Evolutionary conservation across 257 asterid species (phyloP), one percentile per base, ranked within the genome.

Genomic region (Agastache rugosa): DNA sequence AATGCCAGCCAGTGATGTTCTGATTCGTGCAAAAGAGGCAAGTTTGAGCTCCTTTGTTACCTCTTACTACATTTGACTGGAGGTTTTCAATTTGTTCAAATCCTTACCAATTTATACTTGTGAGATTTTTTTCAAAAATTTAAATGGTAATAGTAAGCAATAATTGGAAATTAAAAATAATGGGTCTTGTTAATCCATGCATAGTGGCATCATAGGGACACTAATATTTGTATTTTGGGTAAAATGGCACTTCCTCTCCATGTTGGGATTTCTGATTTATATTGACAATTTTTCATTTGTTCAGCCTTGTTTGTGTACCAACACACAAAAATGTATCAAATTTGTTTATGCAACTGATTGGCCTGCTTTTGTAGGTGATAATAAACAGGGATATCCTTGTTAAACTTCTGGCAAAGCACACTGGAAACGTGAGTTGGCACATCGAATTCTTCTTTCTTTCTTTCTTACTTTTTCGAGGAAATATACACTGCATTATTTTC

Each of bases 11-110:
- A 94, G 96, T 75, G 97, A 94, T 75, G 97, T 94, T 75, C 73
- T 81, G 51, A 88, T 91, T 77, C 95, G 95, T 63, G 97, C 97
- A 35, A 90, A 81, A 85, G 96, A 94, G 96, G 98, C 85, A 71
- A 84, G 90, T 82, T 69, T 73, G 66, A 53, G 63, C 80, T 76
- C 63, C 51, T 78, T 42, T 62, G 47, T 58, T 58, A 22, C 41
- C 54, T 75, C 64, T 37, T 67, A 29, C 56, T 44, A 41, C 60
- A 22, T 54, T 35, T 27, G 62, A 76, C 14, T 29, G 19, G 56
- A 22, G 8, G 39, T 44, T 63, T 31, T 14, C 14, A 15, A n/a
- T 55, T 47, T 31, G 70, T 62, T 25, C 59, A 39, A 55, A 25
- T 16, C 42, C 74, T 72, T 71, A 44, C 47, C 11, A 4, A 3